A percentile compares a stretch with the other conserved stretches of the same genome.
Evolutionary conservation across 1,139 yeast species (phyloP).

Genomic region (Pichia sp.): DNA sequence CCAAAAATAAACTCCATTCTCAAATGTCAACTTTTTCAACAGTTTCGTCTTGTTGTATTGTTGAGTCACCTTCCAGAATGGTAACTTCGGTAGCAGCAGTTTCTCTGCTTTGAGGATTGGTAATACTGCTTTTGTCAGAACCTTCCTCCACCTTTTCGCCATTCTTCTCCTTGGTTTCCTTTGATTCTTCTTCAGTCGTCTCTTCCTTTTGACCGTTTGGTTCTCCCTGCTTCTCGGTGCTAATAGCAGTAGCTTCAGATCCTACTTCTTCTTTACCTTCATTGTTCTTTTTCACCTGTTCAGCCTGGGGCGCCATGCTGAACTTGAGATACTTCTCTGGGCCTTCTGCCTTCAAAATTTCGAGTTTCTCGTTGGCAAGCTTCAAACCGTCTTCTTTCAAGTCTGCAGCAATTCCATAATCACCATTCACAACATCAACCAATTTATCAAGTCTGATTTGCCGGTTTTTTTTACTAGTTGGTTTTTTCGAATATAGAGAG

Average conservation of each 20-base stretch:
- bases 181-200: not conserved
- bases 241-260: not conserved
- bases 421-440: constrained; percentile 33
- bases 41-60: constrained; percentile 30
- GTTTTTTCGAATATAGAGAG: constrained; percentile 36
- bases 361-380: constrained; percentile 29
- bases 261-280: constrained; percentile 16
- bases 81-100: constrained; percentile 9
- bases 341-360: constrained; percentile 33
- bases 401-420: constrained; percentile 33
- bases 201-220: not conserved
- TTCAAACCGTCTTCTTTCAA: constrained; percentile 22
- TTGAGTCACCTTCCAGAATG: constrained; percentile 34
- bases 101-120: constrained; percentile 4
- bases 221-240: not conserved
- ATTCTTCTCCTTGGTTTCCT: constrained; percentile 1
- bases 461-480: constrained; percentile 18
- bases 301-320: constrained; percentile 19
- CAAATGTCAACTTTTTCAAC: constrained; percentile 18
- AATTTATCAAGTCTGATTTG: constrained; percentile 22
- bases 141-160: constrained; percentile 1
- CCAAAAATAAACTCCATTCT: not conserved
- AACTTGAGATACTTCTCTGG: constrained; percentile 24
- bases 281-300: constrained; percentile 22
- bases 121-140: not conserved